Base-by-base conservation (phyloP, 495 filamentous ascomycete genomes). In the Talaromyces trachyspermus region DNA sequence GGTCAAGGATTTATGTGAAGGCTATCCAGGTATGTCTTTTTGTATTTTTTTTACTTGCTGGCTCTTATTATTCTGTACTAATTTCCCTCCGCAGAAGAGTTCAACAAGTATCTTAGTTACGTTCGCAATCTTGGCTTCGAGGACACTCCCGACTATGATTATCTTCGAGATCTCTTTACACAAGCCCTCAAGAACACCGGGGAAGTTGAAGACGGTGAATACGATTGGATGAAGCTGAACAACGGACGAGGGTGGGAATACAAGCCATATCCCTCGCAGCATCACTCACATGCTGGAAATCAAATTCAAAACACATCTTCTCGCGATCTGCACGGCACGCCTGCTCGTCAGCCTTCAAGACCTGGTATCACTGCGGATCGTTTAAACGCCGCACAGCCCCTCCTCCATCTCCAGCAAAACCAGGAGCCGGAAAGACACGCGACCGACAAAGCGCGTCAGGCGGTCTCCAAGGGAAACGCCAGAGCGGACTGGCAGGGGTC, bases 191-290 rank as follows among this genome's bases (percentile, higher is more conserved):
- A 95, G 76, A 87, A 88, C 52, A 85, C 85, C 5, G 89, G 90
- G 30, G 89, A 95, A 54, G 85, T 96, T 10, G 92, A 99, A 57
- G 92, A 99, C 71, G 92, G 94, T 50, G 94, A 99, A 61, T 99
- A 97, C 62, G 92, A 99, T 66, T 99, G 92, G 92, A 96, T 97
- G 94, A 96, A 95, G 77, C 75, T 95, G 48, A 92, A 88, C 74
- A 94, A 95, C 63, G 90, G 89, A 51, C 85, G 89, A 57, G 89
- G 88, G 29, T 95, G 87, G 88, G 91, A 97, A 68, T 86, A 85
- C 56, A 95, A 95, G 72, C 81, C 84, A 51, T 87, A 94, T 65
- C 80, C 85, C 38, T 85, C 87, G 20, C 81, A 84, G 48, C 75
- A 78, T 25, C 76, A 85, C 54, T 73, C 89, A 50, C 86, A 90